phyloP scores from a whole-genome alignment of 139 green algal species.

The Chlorella sorokiniana region DNA sequence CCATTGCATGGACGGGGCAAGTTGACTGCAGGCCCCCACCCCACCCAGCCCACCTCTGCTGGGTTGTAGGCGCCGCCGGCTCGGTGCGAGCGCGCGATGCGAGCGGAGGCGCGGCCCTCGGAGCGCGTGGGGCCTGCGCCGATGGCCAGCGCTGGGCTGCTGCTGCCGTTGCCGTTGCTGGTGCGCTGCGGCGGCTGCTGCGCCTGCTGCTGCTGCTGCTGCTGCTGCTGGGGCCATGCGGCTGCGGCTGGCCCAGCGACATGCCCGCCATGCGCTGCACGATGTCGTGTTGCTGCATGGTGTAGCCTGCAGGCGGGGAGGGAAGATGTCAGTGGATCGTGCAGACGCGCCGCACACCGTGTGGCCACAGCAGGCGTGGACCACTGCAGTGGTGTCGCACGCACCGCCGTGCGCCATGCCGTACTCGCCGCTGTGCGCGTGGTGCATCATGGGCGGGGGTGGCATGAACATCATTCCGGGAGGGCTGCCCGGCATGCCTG shows the following conservation, averaged over 20 bases:
- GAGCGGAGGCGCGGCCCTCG: conserved; percentile 31
- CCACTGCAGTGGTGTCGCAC: not conserved
- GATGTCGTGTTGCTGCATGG: conserved; percentile 17
- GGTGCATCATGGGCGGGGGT: conserved; percentile 19
- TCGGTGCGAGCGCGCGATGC: conserved; percentile 42
- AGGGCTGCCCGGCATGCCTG: conserved; percentile 22
- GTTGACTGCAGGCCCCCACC: not conserved
- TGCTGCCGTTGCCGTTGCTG: no score
- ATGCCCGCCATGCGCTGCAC: conserved; percentile 27
- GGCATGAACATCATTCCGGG: conserved; percentile 31
- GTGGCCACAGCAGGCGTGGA: no score
- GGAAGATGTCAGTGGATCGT: not conserved
- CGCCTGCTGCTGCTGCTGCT: conserved; percentile 8
- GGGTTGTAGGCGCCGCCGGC: conserved; percentile 49
- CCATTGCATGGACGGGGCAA: not conserved
- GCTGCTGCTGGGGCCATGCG: not conserved
- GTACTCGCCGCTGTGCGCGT: conserved; percentile 7
- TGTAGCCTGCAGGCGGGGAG: conserved; percentile 2
- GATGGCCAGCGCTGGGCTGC: no score
- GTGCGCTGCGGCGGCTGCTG: not conserved
- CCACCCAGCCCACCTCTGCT: conserved; percentile 1
- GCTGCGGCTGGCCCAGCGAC: conserved; percentile 7
- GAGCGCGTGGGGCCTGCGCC: not conserved
- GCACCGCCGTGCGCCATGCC: conserved; percentile 12
- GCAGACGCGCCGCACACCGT: no score